Evolutionary conservation across 345 rosid genomes (phyloP).

Genomic region (Conringia planisiliqua): DNA sequence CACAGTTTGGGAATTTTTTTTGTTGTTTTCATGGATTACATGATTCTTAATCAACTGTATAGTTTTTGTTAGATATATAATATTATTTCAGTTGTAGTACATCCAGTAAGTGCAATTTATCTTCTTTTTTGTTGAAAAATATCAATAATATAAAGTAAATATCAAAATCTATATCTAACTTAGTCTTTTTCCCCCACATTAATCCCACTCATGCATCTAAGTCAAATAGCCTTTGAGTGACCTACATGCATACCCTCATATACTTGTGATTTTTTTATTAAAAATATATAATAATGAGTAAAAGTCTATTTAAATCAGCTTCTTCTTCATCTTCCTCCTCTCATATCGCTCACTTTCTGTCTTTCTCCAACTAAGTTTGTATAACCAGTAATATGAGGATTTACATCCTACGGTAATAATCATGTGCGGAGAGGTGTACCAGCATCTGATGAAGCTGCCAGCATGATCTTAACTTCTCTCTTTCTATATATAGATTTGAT

Average conservation of each 20-base stretch:
- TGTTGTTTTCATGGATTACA: too few species aligned
- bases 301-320: slow-evolving; percentile 16
- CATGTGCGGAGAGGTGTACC: slow-evolving; percentile 5
- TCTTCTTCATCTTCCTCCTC: not conserved
- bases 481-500: not conserved
- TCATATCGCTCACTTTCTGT: slow-evolving; percentile 9
- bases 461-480: slow-evolving; percentile 32
- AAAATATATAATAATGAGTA: not conserved
- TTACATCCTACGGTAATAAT: not conserved
- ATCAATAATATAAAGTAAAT: too few species aligned
- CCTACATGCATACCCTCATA: slow-evolving; percentile 7
- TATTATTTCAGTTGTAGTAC: too few species aligned
- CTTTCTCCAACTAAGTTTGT: not conserved
- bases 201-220: too few species aligned
- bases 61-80: too few species aligned
- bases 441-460: slow-evolving; percentile 36
- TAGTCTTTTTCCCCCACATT: too few species aligned
- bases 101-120: too few species aligned
- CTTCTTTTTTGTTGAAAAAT: too few species aligned
- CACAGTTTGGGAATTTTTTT: too few species aligned
- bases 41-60: too few species aligned
- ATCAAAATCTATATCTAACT: too few species aligned
- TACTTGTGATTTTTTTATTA: not conserved
- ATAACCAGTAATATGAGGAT: not conserved
- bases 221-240: not conserved